phyloP scores from a whole-genome alignment of 768 basidiomycete species.

The Termitomyces sp. region DNA sequence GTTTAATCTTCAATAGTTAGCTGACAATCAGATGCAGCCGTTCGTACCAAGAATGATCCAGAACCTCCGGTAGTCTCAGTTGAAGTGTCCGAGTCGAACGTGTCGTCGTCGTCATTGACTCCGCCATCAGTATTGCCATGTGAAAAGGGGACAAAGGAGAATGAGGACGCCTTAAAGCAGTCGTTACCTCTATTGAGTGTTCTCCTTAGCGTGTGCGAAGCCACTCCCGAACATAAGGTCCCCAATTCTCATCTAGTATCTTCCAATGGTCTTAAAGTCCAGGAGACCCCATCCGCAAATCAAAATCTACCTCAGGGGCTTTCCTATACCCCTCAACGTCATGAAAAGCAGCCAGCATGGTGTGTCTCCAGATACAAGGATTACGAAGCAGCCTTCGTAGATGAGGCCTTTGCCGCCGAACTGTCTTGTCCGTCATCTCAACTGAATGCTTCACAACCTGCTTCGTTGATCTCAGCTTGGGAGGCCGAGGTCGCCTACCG shows the following conservation, averaged over 20 bases:
- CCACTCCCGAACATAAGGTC: background rate
- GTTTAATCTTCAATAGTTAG: background rate
- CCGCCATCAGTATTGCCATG: background rate
- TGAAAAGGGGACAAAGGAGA: background rate
- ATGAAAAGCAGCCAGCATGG: background rate
- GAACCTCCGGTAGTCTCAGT: background rate
- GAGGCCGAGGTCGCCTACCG: background rate
- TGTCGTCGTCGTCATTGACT: background rate
- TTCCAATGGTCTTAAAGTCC: background rate
- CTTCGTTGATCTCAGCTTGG: background rate
- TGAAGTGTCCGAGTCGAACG: background rate
- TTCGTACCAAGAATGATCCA: background rate
- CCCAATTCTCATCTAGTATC: background rate
- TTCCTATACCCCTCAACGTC: background rate
- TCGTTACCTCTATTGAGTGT: no score
- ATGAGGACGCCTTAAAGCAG: background rate
- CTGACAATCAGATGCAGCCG: background rate
- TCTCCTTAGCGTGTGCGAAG: background rate
- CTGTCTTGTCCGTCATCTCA: background rate
- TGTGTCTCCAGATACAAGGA: background rate
- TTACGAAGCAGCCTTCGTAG: background rate
- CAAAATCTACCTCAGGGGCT: no score
- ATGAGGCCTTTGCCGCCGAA: background rate
- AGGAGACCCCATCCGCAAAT: background rate
- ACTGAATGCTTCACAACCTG: no score